A percentile compares a stretch with the other conserved stretches of the same genome.
Evolutionary conservation across 1,284 basidiomycete genomes (phyloP).

Genomic region (Pisolithus thermaeus): DNA sequence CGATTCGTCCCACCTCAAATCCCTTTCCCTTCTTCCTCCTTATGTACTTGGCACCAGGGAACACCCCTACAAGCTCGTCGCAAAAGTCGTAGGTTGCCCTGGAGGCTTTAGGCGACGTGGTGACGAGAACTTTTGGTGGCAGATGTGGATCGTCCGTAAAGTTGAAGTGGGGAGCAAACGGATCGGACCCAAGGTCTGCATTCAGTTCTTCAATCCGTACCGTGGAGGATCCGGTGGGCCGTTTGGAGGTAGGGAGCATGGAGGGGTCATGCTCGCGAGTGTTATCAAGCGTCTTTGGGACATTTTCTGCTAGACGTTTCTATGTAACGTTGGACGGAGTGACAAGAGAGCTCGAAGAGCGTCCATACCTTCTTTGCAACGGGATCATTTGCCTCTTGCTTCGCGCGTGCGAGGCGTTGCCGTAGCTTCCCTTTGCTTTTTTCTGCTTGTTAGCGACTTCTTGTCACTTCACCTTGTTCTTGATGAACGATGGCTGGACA

Average conservation of each 20-base stretch:
- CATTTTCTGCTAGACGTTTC: conserved; percentile 81
- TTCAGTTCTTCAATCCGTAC: conserved; percentile 50
- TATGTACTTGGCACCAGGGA: conserved; percentile 94
- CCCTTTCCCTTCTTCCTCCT: conserved; percentile 88
- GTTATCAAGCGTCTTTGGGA: conserved; percentile 92
- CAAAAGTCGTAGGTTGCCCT: conserved; percentile 84
- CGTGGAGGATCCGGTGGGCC: conserved; percentile 27
- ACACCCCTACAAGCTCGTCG: conserved; percentile 85
- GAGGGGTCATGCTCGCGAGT: conserved; percentile 87
- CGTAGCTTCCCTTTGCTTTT: conserved; percentile 81
- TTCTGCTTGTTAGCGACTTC: conserved; percentile 71
- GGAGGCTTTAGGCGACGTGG: conserved; percentile 84
- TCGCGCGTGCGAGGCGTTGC: conserved; percentile 68
- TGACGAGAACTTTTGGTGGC: conserved; percentile 85
- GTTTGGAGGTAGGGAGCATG: conserved; percentile 48
- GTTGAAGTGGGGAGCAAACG: conserved; percentile 67
- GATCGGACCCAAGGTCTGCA: conserved; percentile 65
- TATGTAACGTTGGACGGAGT: conserved; percentile 24
- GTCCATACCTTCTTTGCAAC: conserved; percentile 61
- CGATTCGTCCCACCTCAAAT: conserved; percentile 90
- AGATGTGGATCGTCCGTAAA: conserved; percentile 56
- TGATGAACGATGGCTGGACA: conserved; percentile 64
- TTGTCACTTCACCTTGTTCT: conserved; percentile 82
- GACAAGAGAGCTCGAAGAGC: neutral
- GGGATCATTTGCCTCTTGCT: conserved; percentile 67